Evolutionary conservation across 1,284 basidiomycete genomes (phyloP).

Genomic region (Pseudozyma tsukubaensis): DNA sequence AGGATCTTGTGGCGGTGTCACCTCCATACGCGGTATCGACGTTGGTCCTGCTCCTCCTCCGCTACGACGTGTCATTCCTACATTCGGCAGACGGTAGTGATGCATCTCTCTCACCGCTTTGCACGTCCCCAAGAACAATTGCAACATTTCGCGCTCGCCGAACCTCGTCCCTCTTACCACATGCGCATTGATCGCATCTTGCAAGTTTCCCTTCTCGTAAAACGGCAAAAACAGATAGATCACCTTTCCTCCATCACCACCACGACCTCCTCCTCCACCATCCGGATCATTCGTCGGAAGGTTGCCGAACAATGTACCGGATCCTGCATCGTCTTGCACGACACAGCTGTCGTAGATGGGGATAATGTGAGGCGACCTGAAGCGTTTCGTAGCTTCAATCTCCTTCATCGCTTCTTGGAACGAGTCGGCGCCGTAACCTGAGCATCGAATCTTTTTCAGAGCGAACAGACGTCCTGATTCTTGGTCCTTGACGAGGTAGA

Average conservation of each 20-base stretch:
- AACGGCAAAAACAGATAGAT: constrained; percentile 79
- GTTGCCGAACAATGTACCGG: constrained; percentile 49
- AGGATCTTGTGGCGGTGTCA: constrained; percentile 42
- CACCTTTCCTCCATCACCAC: constrained; percentile 52
- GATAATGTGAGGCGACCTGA: constrained; percentile 66
- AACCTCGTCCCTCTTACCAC: constrained; percentile 84
- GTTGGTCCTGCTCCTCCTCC: constrained; percentile 12
- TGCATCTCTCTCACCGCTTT: constrained; percentile 94
- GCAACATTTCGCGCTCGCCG: constrained; percentile 87
- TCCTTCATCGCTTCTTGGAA: constrained; percentile 67
- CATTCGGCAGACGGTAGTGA: constrained; percentile 67
- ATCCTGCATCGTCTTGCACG: constrained; percentile 59
- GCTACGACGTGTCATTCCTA: constrained; percentile 25
- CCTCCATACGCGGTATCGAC: constrained; percentile 32
- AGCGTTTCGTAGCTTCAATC: constrained; percentile 67
- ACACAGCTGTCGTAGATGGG: constrained; percentile 66
- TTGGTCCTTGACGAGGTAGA: constrained; percentile 66
- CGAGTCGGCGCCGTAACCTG: constrained; percentile 59
- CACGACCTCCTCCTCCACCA: constrained; percentile 30
- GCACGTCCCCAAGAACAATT: constrained; percentile 92
- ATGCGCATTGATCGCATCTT: constrained; percentile 91
- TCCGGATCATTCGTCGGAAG: constrained; percentile 55
- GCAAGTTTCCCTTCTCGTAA: constrained; percentile 85
- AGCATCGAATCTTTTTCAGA: constrained; percentile 68
- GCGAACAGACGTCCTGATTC: constrained; percentile 63